Conservation (phyloP, 2,329 filamentous ascomycete genomes). For the Fusarium odoratissimum region DNA sequence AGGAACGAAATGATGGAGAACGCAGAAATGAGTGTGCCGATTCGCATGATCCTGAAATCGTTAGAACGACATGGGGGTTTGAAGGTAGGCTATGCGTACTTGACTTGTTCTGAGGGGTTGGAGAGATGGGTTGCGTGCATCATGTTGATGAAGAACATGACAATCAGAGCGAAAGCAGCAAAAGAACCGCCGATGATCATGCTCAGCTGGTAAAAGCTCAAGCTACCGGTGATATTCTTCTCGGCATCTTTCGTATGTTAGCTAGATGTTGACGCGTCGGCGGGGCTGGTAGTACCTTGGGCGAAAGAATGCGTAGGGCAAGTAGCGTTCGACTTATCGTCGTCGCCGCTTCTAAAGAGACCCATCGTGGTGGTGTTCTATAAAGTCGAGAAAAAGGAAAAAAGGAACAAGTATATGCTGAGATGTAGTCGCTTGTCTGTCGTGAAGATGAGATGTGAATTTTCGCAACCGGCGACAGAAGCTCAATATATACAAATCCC, state of each 20-base stretch:
- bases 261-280: not conserved
- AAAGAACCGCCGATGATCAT: slow-evolving; percentile 35
- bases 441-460: not conserved
- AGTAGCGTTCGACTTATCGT: not conserved
- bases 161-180: slow-evolving; percentile 20
- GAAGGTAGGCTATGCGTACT: slow-evolving; percentile 4
- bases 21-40: slow-evolving; percentile 28
- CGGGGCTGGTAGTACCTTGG: slow-evolving; percentile 2
- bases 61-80: no score
- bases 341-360: not conserved
- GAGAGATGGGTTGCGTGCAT: slow-evolving; percentile 37
- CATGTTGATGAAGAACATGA: slow-evolving; percentile 27
- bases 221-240: slow-evolving; percentile 10
- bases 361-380: not conserved
- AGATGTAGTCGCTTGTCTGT: not conserved
- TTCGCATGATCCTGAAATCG: slow-evolving; percentile 31
- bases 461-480: not conserved
- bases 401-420: rapidly evolving
- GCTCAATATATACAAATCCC: not conserved
- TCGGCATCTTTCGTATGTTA: slow-evolving; percentile 19
- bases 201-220: slow-evolving; percentile 31
- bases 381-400: not conserved
- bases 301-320: slow-evolving; percentile 18
- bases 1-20: slow-evolving; percentile 36
- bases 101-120: slow-evolving; percentile 38